Evolutionary conservation across 1,284 basidiomycete species (phyloP).

Genomic region (Baeospora myosura): DNA sequence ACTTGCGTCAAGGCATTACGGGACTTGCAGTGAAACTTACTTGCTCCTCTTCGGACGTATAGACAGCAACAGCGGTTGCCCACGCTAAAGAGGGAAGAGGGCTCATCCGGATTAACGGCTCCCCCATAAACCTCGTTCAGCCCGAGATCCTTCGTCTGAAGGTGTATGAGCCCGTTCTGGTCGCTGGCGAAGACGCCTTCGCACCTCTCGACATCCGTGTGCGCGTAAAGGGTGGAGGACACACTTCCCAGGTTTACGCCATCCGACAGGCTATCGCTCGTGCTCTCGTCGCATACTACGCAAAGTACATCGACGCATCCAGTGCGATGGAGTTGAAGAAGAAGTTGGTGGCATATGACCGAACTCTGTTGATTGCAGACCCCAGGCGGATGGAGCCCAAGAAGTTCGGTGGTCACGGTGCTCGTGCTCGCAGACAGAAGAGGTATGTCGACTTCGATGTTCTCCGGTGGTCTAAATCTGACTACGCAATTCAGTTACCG

Average conservation of each 20-base stretch:
- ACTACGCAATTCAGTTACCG: slow-evolving; percentile 82
- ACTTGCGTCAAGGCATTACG: slow-evolving; percentile 23
- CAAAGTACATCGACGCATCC: slow-evolving; percentile 98
- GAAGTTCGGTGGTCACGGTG: slow-evolving; percentile 97
- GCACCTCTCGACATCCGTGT: slow-evolving; percentile 91
- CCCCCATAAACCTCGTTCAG: slow-evolving; percentile 91
- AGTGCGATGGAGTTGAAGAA: slow-evolving; percentile 96
- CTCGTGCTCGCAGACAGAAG: slow-evolving; percentile 94
- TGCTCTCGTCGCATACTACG: slow-evolving; percentile 96
- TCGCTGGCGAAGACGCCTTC: slow-evolving; percentile 83
- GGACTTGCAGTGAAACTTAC: background rate
- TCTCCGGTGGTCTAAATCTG: background rate
- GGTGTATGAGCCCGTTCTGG: slow-evolving; percentile 94
- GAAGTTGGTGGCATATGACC: slow-evolving; percentile 91
- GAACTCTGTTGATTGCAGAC: slow-evolving; percentile 94
- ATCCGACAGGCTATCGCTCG: slow-evolving; percentile 99
- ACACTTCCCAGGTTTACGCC: slow-evolving; percentile 98
- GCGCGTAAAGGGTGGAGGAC: slow-evolving; percentile 98
- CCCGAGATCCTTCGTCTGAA: slow-evolving; percentile 96
- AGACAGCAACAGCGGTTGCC: slow-evolving; percentile 96
- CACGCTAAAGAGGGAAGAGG: slow-evolving; percentile 96
- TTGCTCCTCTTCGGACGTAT: slow-evolving; percentile 10
- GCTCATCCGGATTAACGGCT: slow-evolving; percentile 94
- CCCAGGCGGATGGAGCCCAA: slow-evolving; percentile 99
- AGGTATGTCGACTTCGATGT: slow-evolving; percentile 38